A percentile compares a stretch with the other conserved stretches of the same genome.
These are phyloP conservation scores for Puya raimondii DNA, from an alignment of 176 grass and related monocot genomes.

Conservation along the genomic window DNA sequence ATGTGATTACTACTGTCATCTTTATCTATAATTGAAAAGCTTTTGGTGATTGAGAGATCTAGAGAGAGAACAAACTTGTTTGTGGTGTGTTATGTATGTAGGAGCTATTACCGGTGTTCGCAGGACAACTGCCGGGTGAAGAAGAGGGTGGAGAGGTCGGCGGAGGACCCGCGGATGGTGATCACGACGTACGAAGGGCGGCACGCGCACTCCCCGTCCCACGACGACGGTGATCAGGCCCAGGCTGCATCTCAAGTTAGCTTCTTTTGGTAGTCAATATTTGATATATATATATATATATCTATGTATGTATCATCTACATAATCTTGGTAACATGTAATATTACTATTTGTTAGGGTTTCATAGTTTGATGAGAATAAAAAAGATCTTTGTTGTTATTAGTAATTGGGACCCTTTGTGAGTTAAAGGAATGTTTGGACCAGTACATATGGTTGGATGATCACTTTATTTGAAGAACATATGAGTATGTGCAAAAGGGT, in stretches of 20 bases:
- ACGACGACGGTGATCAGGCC: conserved; percentile 41
- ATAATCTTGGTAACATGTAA: no score
- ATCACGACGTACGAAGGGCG: conserved; percentile 89
- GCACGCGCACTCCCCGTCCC: conserved; percentile 78
- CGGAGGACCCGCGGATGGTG: conserved; percentile 79
- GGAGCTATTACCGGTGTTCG: conserved; percentile 90
- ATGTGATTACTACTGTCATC: no score
- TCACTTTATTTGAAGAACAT: no score
- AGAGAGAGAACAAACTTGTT: not conserved
- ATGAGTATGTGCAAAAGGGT: no score
- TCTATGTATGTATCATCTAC: no score
- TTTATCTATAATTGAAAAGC: not conserved
- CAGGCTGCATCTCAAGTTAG: conserved; percentile 48
- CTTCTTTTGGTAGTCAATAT: conserved; percentile 57
- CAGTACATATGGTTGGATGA: no score
- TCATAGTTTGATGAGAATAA: conserved; percentile 2
- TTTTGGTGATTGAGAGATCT: not conserved
- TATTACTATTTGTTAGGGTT: not conserved
- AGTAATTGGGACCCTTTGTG: no score
- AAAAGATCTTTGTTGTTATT: not conserved
- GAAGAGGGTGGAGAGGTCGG: conserved; percentile 76
- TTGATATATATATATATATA: no score
- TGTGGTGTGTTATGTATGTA: conserved; percentile 23
- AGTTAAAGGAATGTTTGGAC: no score
- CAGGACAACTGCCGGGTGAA: conserved; percentile 79